Evolutionary conservation across 1,284 basidiomycete species (phyloP).

Genomic region (Tilletia indica): DNA sequence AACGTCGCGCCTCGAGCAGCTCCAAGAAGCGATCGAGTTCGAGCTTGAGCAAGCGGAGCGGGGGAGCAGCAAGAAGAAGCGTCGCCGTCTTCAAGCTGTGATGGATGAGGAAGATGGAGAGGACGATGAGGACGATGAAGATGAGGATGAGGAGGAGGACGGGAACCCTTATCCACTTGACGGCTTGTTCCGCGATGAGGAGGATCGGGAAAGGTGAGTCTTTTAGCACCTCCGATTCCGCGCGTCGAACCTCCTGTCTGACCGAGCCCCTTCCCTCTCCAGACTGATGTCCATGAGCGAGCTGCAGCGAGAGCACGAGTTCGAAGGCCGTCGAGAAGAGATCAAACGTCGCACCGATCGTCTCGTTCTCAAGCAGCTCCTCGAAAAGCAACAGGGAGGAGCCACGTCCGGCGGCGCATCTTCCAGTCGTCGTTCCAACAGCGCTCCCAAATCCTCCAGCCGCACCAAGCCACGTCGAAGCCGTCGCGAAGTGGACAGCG

Average conservation of each 20-base stretch:
- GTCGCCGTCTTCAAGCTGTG: slow-evolving; percentile 8
- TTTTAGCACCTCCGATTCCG: neutral
- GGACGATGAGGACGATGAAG: slow-evolving; percentile 25
- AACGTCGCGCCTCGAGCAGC: neutral
- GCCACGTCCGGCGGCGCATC: slow-evolving; percentile 27
- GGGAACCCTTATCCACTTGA: slow-evolving; percentile 82
- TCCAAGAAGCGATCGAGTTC: slow-evolving; percentile 10
- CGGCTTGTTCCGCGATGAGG: slow-evolving; percentile 80
- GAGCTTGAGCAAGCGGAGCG: slow-evolving; percentile 8
- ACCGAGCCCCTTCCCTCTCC: slow-evolving; percentile 17
- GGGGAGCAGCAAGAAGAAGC: slow-evolving; percentile 5
- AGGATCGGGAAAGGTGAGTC: slow-evolving; percentile 71
- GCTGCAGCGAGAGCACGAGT: slow-evolving; percentile 80
- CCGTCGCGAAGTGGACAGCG: slow-evolving; percentile 59
- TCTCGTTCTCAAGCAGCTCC: slow-evolving; percentile 66
- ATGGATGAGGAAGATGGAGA: slow-evolving; percentile 19
- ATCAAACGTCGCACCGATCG: slow-evolving; percentile 72
- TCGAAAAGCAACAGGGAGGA: slow-evolving; percentile 28
- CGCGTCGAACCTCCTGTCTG: slow-evolving; percentile 10
- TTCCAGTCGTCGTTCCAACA: slow-evolving; percentile 20
- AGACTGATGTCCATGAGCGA: slow-evolving; percentile 79
- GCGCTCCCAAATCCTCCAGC: slow-evolving; percentile 20
- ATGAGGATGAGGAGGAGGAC: slow-evolving; percentile 24
- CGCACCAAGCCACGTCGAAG: slow-evolving; percentile 17
- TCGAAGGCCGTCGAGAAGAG: slow-evolving; percentile 76